Base-by-base conservation (phyloP, 805 yeast species). In the Ogataea saltuana region DNA sequence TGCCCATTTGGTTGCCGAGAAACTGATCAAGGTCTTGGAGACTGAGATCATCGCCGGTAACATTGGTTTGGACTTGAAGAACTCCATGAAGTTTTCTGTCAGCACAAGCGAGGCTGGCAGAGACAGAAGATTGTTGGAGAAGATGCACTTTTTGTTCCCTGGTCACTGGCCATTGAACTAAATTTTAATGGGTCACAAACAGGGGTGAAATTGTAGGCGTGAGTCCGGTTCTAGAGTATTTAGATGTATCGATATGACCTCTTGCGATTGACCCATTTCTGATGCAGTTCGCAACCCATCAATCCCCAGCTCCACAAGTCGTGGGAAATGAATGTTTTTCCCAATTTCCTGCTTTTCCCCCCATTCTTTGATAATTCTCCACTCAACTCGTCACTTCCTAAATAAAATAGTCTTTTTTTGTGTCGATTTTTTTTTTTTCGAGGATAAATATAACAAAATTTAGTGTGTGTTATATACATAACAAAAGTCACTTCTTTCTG, bases 71-170 rank as follows among this genome's bases (percentile, higher is more conserved):
- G 83, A 81, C 48, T 75, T 88, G 55, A 68, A 69, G 34, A 95
- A 93, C 13, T 64, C 85, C 11, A 87, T 88, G 85, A 85, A 85
- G 67, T 82, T 69, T 64, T 70, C 95, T 6, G 90, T 91, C 31
- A 78, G 88, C 49, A 93, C 98, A 18, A 72, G 78, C 47, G 80
- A 85, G 5, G 72, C 70, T 25, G 95, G 88, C 12, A 83, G 86
- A 55, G 81, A 84, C 58, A 75, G 77, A 53, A 86, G 83, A 48
- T 70, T 88, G 47, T 73, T 85, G 56, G 81, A 81, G 59, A 86
- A 86, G 67, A 80, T 93, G 80, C 89, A 85, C 65, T 93, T 64
- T 63, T 71, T 93, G 55, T 88, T 86, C 72, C 98, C 98, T 9
- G 95, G 90, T 26, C 86, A 90, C 70, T 89, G 93, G 95, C 84